phyloP scores from a whole-genome alignment of 2,329 filamentous ascomycete species.

The Trichoderma sp. region DNA sequence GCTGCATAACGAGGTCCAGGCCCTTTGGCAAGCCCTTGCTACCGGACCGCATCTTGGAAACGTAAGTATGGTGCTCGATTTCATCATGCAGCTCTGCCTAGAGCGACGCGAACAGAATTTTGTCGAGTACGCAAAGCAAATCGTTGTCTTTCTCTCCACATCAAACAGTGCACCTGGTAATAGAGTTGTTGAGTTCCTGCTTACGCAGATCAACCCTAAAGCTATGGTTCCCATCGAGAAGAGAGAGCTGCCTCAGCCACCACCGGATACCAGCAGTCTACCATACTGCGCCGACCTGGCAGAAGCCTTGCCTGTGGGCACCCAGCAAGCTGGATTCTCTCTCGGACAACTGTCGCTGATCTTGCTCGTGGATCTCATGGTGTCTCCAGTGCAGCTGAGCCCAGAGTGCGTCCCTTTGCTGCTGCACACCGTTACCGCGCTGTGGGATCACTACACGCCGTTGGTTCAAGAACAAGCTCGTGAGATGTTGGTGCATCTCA shows the following conservation, averaged over 20 bases:
- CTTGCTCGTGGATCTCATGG: slow-evolving; percentile 91
- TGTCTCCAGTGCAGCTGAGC: slow-evolving; percentile 80
- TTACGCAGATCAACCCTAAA: slow-evolving; percentile 88
- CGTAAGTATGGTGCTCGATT: slow-evolving; percentile 90
- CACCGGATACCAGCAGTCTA: slow-evolving; percentile 71
- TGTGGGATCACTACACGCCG: slow-evolving; percentile 97
- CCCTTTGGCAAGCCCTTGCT: slow-evolving; percentile 93
- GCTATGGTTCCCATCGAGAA: slow-evolving; percentile 96
- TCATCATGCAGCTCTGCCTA: slow-evolving; percentile 91
- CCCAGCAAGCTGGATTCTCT: slow-evolving; percentile 90
- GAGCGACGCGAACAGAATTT: slow-evolving; percentile 97
- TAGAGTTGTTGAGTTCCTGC: slow-evolving; percentile 90
- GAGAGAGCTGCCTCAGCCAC: slow-evolving; percentile 65
- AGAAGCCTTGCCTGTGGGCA: slow-evolving; percentile 78
- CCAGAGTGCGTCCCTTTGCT: slow-evolving; percentile 81
- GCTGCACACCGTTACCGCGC: slow-evolving; percentile 85
- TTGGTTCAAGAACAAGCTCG: slow-evolving; percentile 95
- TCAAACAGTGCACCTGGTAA: slow-evolving; percentile 72
- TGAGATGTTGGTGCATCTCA: slow-evolving; percentile 96
- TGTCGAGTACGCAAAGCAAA: slow-evolving; percentile 96
- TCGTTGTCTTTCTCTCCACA: slow-evolving; percentile 92
- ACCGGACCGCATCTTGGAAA: slow-evolving; percentile 92
- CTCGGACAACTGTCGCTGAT: slow-evolving; percentile 92
- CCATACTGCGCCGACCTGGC: slow-evolving; percentile 89
- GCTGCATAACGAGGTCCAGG: slow-evolving; percentile 95